Evolutionary conservation across 2,329 filamentous ascomycete genomes (phyloP).

Genomic region (Tolypocladium pustulatum): DNA sequence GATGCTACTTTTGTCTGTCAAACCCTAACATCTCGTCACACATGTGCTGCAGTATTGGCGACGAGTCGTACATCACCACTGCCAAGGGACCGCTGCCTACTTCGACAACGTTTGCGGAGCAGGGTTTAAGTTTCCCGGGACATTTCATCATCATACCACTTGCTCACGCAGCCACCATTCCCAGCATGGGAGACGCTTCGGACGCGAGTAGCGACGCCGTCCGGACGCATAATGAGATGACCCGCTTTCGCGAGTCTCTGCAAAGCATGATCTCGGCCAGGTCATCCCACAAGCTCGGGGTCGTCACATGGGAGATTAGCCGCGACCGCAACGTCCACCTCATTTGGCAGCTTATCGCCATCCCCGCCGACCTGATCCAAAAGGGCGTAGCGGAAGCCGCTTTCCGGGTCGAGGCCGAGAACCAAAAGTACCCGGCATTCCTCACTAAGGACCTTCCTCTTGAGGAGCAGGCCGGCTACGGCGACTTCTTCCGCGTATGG

Average conservation of each 20-base stretch:
- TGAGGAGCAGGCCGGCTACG: slow-evolving; percentile 33
- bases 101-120: slow-evolving; percentile 50
- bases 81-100: slow-evolving; percentile 83
- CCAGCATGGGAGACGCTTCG: slow-evolving; percentile 47
- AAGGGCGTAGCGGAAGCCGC: slow-evolving; percentile 75
- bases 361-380: slow-evolving; percentile 55
- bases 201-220: slow-evolving; percentile 42
- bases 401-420: slow-evolving; percentile 82
- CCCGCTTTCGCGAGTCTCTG: slow-evolving; percentile 62
- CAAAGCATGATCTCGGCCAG: slow-evolving; percentile 64
- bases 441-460: slow-evolving; percentile 36
- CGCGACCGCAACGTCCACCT: slow-evolving; percentile 71
- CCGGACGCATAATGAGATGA: slow-evolving; percentile 70
- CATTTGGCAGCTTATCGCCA: slow-evolving; percentile 88
- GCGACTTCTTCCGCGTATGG: slow-evolving; percentile 75
- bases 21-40: slow-evolving; percentile 77
- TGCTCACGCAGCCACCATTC: slow-evolving; percentile 67
- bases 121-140: slow-evolving; percentile 63
- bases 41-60: slow-evolving; percentile 81
- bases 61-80: slow-evolving; percentile 79
- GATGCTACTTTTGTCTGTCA: slow-evolving; percentile 93
- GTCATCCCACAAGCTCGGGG: slow-evolving; percentile 54
- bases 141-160: slow-evolving; percentile 91
- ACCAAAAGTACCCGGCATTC: slow-evolving; percentile 46
- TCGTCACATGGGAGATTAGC: slow-evolving; percentile 88